A percentile compares a stretch with the other conserved stretches of the same genome.
Conservation (phyloP, 2,329 filamentous ascomycete species). For the Aspergillus sp. region DNA sequence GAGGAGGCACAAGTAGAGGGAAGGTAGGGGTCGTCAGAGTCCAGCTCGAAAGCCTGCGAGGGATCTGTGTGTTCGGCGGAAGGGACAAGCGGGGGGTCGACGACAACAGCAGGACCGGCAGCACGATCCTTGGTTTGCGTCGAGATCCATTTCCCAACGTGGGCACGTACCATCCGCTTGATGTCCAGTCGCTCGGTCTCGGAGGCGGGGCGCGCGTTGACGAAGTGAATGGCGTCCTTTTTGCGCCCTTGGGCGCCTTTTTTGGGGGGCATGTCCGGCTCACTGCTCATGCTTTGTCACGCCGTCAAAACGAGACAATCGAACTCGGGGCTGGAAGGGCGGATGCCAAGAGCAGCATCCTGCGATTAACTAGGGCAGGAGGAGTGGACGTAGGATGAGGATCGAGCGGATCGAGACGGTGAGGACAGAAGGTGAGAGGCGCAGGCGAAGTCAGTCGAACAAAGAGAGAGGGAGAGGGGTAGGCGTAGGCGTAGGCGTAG, state of each 20-base stretch:
- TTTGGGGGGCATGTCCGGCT: conserved; percentile 24
- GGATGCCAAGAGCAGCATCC: conserved; percentile 21
- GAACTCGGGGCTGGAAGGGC: conserved; percentile 5
- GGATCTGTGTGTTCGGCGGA: conserved; percentile 2
- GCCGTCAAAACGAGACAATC: conserved; percentile 18
- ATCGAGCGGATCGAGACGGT: not conserved
- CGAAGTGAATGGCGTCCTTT: conserved; percentile 32
- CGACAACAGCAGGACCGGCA: conserved; percentile 6
- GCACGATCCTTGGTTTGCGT: conserved; percentile 34
- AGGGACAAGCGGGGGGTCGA: not conserved
- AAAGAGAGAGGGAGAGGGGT: not conserved
- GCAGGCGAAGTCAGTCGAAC: not conserved
- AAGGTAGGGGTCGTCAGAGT: conserved; percentile 2
- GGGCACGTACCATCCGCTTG: conserved; percentile 32
- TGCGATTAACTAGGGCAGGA: conserved; percentile 12
- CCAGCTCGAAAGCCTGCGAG: not conserved
- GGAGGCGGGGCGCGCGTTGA: conserved; percentile 33
- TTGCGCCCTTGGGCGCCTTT: conserved; percentile 19
- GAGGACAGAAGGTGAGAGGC: not conserved
- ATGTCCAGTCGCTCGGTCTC: conserved; percentile 28
- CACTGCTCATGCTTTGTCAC: not conserved
- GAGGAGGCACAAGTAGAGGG: conserved; percentile 7
- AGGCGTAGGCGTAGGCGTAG: too few relatives aligned
- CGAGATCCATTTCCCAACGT: conserved; percentile 38
- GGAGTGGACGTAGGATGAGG: not conserved